Percentiles rank a stretch among this genome's conserved stretches.
phyloP scores from a whole-genome alignment of 2,329 filamentous ascomycete species.

The Monilinia laxa region DNA sequence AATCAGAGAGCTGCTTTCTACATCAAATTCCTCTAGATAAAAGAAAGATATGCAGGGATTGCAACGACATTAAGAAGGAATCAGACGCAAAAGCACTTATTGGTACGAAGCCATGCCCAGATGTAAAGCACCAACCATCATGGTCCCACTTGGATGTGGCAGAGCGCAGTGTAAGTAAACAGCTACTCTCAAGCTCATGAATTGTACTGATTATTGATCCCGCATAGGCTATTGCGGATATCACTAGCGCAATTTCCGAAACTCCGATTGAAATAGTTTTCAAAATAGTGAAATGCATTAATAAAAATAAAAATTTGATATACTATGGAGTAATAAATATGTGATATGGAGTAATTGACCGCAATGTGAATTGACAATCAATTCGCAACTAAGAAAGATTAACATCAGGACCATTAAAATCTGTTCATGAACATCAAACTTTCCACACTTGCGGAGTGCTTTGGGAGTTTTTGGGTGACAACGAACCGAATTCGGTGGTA shows the following conservation, averaged over 20 bases:
- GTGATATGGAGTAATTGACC: too few species aligned
- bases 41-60: not conserved
- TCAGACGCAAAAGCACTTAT: accelerated
- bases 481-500: not conserved
- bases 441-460: too few species aligned
- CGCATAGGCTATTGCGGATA: not conserved
- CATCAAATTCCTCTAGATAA: not conserved
- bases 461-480: too few species aligned
- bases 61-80: not conserved
- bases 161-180: not conserved
- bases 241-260: not conserved
- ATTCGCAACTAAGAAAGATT: too few species aligned
- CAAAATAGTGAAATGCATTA: not conserved
- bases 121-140: not conserved
- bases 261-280: not conserved
- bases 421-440: too few species aligned
- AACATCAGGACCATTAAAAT: too few species aligned
- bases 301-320: too few species aligned
- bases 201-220: not conserved
- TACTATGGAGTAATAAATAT: too few species aligned
- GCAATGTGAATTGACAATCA: too few species aligned
- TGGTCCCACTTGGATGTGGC: not conserved
- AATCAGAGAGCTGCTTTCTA: conserved; percentile 2
- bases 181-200: too few species aligned
- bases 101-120: not conserved